Conservation (phyloP, 768 basidiomycete species). For the Clathrus columnatus region DNA sequence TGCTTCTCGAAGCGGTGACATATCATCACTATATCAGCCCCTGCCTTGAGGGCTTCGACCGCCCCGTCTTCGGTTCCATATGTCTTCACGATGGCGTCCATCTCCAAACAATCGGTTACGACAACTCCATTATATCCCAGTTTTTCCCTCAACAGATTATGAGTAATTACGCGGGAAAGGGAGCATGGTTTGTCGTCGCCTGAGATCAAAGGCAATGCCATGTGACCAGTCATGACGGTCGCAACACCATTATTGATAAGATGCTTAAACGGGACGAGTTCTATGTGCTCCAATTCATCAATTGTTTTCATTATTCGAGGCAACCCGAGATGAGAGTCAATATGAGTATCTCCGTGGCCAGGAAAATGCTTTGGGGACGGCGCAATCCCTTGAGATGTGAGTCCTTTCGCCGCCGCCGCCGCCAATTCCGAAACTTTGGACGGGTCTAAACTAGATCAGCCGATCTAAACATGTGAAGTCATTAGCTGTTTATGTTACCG, state of each 20-base stretch:
- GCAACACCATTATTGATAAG: conserved; percentile 36
- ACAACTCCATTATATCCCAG: conserved; percentile 50
- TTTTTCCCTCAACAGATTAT: conserved; percentile 38
- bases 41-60: conserved; percentile 47
- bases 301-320: conserved; percentile 49
- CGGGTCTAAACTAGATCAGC: conserved; percentile 37
- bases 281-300: conserved; percentile 33
- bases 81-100: conserved; percentile 56
- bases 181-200: conserved; percentile 51
- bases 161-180: conserved; percentile 44
- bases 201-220: conserved; percentile 53
- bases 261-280: conserved; percentile 50
- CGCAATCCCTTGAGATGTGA: conserved; percentile 42
- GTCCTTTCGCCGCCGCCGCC: conserved; percentile 38
- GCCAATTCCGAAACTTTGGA: conserved; percentile 41
- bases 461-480: background rate
- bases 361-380: conserved; percentile 66
- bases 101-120: conserved; percentile 70
- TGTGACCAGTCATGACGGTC: conserved; percentile 67
- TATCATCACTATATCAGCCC: conserved; percentile 68
- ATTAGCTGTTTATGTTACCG: conserved; percentile 26
- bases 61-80: conserved; percentile 46
- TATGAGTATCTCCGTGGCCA: conserved; percentile 64
- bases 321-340: conserved; percentile 62
- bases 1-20: conserved; percentile 55